Evolutionary conservation across 2,329 filamentous ascomycete genomes (phyloP).

Genomic region (Ophiostoma montium): DNA sequence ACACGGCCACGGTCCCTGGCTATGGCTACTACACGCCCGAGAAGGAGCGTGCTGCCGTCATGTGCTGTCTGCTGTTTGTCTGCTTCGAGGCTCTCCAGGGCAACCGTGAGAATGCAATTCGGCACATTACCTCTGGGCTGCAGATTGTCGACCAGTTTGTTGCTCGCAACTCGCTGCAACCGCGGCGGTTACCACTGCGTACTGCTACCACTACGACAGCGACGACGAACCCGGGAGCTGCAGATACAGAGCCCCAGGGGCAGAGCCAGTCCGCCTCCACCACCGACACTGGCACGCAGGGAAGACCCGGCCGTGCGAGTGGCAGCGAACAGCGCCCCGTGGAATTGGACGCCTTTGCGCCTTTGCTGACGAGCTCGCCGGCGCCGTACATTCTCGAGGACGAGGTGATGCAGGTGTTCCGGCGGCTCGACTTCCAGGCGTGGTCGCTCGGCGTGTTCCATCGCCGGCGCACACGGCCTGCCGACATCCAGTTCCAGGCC

Average conservation of each 20-base stretch:
- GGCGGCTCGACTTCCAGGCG: conserved; percentile 18
- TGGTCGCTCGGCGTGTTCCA: conserved; percentile 17
- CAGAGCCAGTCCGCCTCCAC: background rate
- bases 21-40: conserved; percentile 7
- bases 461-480: conserved; percentile 7
- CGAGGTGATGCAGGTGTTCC: conserved; percentile 18
- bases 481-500: conserved; percentile 9
- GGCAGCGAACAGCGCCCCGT: background rate
- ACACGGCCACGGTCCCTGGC: too few species aligned
- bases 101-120: conserved; percentile 21
- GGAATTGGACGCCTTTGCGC: background rate
- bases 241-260: background rate
- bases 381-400: conserved; percentile 15
- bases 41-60: conserved; percentile 18
- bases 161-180: conserved; percentile 1
- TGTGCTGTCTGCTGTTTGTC: conserved; percentile 25
- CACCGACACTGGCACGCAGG: background rate
- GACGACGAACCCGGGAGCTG: background rate
- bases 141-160: conserved; percentile 23
- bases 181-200: too few species aligned
- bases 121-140: conserved; percentile 24
- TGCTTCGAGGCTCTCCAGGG: conserved; percentile 25
- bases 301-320: background rate
- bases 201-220: too few species aligned
- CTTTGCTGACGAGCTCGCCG: conserved; percentile 8